Conservation (phyloP, 2,329 filamentous ascomycete species). For the Fusarium agapanthi region DNA sequence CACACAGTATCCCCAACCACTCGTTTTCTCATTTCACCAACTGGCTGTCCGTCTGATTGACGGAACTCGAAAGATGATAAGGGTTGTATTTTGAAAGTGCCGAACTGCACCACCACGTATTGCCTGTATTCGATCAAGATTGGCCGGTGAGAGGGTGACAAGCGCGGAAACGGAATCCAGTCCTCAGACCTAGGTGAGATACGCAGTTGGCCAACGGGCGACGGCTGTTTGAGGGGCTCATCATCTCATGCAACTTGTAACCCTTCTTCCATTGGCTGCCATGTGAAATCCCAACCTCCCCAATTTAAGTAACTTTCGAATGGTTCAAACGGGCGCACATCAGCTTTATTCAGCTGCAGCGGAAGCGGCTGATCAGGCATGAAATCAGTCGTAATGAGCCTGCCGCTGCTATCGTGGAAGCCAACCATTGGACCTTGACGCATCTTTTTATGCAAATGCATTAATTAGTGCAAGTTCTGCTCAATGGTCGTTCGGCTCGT, state of each 20-base stretch:
- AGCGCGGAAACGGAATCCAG: background rate
- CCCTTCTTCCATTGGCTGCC: slow-evolving; percentile 30
- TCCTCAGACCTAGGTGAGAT: background rate
- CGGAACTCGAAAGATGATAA: background rate
- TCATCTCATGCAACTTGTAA: background rate
- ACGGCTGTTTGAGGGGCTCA: slow-evolving; percentile 14
- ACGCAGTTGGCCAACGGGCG: background rate
- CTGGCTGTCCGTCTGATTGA: background rate
- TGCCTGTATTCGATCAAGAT: slow-evolving; percentile 9
- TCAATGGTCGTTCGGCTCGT: slow-evolving; percentile 6
- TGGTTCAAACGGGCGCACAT: slow-evolving; percentile 16
- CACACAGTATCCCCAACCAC: slow-evolving; percentile 28
- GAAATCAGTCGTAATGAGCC: slow-evolving; percentile 36
- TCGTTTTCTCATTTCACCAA: background rate
- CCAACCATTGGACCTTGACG: slow-evolving; percentile 41
- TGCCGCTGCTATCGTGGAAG: slow-evolving; percentile 45
- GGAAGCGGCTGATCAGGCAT: slow-evolving; percentile 36
- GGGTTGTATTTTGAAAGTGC: background rate
- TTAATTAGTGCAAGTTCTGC: slow-evolving; percentile 39
- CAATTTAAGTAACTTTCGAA: slow-evolving; percentile 24
- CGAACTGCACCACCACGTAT: slow-evolving; percentile 11
- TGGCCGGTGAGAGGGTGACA: slow-evolving; percentile 1
- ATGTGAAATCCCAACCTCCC: slow-evolving; percentile 38
- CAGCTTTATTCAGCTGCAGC: slow-evolving; percentile 35
- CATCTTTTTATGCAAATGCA: slow-evolving; percentile 37